Evolutionary conservation across 345 rosid species (phyloP), one percentile per base, ranked within the genome.

Genomic region (Citrus glauca): DNA sequence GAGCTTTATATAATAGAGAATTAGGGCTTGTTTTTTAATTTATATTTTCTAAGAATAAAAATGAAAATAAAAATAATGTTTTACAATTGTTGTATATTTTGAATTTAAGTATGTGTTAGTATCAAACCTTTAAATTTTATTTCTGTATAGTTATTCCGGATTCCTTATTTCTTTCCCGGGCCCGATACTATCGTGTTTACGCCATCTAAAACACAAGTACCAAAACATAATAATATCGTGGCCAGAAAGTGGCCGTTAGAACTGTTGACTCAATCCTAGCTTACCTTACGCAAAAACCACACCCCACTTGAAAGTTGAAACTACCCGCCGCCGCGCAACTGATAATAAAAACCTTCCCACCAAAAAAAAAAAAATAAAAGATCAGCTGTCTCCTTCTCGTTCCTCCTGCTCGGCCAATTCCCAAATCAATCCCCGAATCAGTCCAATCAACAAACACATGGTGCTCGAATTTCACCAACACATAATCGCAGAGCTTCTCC

Each of bases 401-500:
- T 1, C 57, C 48, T 19, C 38, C 22, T 19, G 28, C 71, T 61
- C 80, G 79, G 50, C 17, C 50, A 45, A 45, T 13, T 45, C 1
- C 50, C 50, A 45, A 45, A 11, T 45, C 17, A 45, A 45, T 14
- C n/a, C 2, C 38, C 7, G 4, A 33, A 1, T 17, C 42, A 19
- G 75, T 82, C 81, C 69, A 82, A 74, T 77, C 71, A 79, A 40
- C 61, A 37, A 64, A 17, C 67, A 69, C 16, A 90, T 94, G 97
- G 94, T 91, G 69, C 89, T 89, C n/a, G 66, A 88, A 80, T 96
- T 92, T 88, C 98, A 96, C 77, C 87, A 90, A 40, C 97, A 92
- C 65, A 90, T 92, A 53, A 81, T 94, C 75, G 78, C 91, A 30
- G 98, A 94, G 79, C 88, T 96, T 65, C 82, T 94, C 11, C 92